Conservation (phyloP, 2,329 filamentous ascomycete genomes). For the Ampelomyces quisqualis region DNA sequence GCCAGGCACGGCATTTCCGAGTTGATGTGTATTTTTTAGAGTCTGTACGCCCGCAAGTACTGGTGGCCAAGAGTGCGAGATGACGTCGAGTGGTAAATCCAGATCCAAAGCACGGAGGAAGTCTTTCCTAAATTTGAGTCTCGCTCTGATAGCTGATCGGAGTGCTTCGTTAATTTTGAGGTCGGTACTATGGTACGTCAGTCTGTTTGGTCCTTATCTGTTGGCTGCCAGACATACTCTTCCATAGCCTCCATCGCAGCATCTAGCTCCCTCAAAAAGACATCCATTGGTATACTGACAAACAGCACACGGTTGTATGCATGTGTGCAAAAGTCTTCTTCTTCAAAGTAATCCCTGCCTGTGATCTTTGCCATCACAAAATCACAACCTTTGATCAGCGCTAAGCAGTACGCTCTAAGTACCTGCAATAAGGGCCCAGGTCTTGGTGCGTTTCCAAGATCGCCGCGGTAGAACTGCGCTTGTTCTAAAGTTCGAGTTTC, state of each 20-base stretch:
- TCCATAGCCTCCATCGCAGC: slow-evolving; percentile 32
- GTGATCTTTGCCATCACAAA: slow-evolving; percentile 76
- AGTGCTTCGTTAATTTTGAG: slow-evolving; percentile 40
- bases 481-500: slow-evolving; percentile 64
- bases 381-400: slow-evolving; percentile 77
- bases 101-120: slow-evolving; percentile 59
- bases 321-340: slow-evolving; percentile 95
- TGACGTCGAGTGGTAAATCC: slow-evolving; percentile 31
- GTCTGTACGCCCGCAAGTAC: slow-evolving; percentile 49
- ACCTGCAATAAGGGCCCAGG: slow-evolving; percentile 50
- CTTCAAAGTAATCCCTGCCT: slow-evolving; percentile 90
- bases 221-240: too few species aligned
- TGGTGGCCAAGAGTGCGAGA: slow-evolving; percentile 41
- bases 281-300: slow-evolving; percentile 45
- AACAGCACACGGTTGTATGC: slow-evolving; percentile 81
- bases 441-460: slow-evolving; percentile 21
- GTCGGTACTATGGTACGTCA: slow-evolving; percentile 23
- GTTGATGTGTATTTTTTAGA: slow-evolving; percentile 60
- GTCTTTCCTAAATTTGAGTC: slow-evolving; percentile 66
- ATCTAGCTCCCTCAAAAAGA: slow-evolving; percentile 38
- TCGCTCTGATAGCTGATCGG: slow-evolving; percentile 59
- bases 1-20: slow-evolving; percentile 68
- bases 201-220: too few species aligned
- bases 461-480: slow-evolving; percentile 58
- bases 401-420: slow-evolving; percentile 82